Base-by-base conservation (phyloP, 2,329 filamentous ascomycete species). In the Fusarium domesticum region DNA sequence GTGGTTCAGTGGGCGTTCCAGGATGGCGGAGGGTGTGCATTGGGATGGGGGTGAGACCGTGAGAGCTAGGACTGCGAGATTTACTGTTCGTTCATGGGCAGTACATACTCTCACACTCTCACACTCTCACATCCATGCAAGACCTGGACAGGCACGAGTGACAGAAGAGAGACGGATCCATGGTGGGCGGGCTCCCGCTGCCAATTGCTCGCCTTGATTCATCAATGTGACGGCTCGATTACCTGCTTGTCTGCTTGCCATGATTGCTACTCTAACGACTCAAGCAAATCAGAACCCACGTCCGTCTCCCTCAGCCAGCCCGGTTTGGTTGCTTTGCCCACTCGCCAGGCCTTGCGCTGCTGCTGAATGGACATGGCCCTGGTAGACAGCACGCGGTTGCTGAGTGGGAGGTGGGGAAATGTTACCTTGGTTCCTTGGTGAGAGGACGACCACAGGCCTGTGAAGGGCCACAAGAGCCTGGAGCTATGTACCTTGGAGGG, bases 341-440 rank as follows among this genome's bases (percentile, higher is more conserved):
- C 50, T 44, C 42, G 28, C 39, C 38, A 58, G 47, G 45, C 51
- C 45, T 43, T 38, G n/a, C 39, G 30, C 28, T 25, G 39, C 45
- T 48, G 49, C 50, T 59, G 54, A 59, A 48, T 59, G 56, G 56
- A 48, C 39, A 50, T 56, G 45, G 50, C 47, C 53, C 53, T 39
- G 47, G 49, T 39, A 48, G 30, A 34, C 42, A 35, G 50, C 46
- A 45, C 46, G 57, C 51, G 54, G 57, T 60, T 60, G 57, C 57
- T 60, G 51, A 57, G 57, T 43, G 53, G 51, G n/a, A 59, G 55
- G 57, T 60, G 57, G 57, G 33, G 56, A 55, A n/a, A n/a, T 43
- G 40, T 51, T 49, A 48, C 50, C 49, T 48, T 57, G 47, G 50
- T n/a, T n/a, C n/a, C n/a, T n/a, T n/a, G n/a, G n/a, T n/a, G n/a